Conservation (phyloP, 2,329 filamentous ascomycete genomes). For the Cylindrodendrum hubeiense region DNA sequence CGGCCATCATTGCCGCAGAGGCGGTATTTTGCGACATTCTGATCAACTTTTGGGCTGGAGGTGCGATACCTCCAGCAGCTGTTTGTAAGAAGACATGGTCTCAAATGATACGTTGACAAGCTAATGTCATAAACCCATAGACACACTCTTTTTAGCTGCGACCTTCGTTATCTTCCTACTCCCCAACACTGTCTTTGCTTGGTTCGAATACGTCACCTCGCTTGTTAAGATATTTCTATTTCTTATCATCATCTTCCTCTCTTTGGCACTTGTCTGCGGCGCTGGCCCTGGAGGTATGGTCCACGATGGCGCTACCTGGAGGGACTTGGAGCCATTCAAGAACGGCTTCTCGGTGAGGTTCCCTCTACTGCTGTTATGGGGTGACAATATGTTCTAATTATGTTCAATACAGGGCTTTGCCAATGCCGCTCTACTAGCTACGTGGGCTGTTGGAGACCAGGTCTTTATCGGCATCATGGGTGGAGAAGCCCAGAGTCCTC, state of each 20-base stretch:
- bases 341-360: slow-evolving; percentile 21
- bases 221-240: slow-evolving; percentile 22
- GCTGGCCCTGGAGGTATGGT: slow-evolving; percentile 7
- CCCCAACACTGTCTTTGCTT: slow-evolving; percentile 21
- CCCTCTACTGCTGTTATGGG: no score
- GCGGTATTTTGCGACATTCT: slow-evolving; percentile 21
- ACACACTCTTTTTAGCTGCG: slow-evolving; percentile 11
- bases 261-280: slow-evolving; percentile 12
- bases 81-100: neutral
- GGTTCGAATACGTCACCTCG: slow-evolving; percentile 15
- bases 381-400: no score
- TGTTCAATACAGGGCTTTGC: slow-evolving; percentile 35
- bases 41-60: slow-evolving; percentile 16
- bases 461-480: slow-evolving; percentile 41
- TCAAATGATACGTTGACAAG: fast-evolving
- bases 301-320: slow-evolving; percentile 18
- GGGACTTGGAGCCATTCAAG: neutral
- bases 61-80: slow-evolving; percentile 11
- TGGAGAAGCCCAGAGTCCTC: slow-evolving; percentile 33
- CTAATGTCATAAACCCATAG: neutral
- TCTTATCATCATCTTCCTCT: slow-evolving; percentile 14
- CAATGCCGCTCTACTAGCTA: slow-evolving; percentile 31
- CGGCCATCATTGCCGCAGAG: slow-evolving; percentile 18
- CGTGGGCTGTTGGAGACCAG: slow-evolving; percentile 38
- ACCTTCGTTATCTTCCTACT: slow-evolving; percentile 11